phyloP scores from a whole-genome alignment of 768 basidiomycete species.

The Antrodiella citrinella region DNA sequence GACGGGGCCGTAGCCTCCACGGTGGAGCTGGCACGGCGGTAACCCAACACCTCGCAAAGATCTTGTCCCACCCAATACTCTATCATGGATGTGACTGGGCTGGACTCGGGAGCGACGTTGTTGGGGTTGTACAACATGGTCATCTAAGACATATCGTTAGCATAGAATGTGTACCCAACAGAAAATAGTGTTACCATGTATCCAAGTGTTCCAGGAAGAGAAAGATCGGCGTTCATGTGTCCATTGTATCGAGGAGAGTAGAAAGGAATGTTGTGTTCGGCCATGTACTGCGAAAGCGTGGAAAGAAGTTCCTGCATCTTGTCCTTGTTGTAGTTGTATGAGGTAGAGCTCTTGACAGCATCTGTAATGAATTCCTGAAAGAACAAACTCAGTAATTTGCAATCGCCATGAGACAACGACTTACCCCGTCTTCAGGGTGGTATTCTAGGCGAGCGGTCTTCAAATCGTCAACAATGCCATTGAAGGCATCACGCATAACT shows the following conservation, averaged over 20 bases:
- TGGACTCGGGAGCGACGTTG: conserved; percentile 34
- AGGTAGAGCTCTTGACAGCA: conserved; percentile 11
- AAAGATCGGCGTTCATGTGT: conserved; percentile 31
- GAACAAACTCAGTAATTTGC: not conserved
- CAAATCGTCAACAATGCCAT: conserved; percentile 18
- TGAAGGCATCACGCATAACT: conserved; percentile 21
- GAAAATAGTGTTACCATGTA: not conserved
- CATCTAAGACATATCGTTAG: conserved; percentile 15
- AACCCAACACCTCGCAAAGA: conserved; percentile 34
- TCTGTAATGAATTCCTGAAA: conserved; percentile 17
- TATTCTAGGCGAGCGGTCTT: conserved; percentile 19
- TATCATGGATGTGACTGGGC: conserved; percentile 31
- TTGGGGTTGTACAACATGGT: conserved; percentile 32
- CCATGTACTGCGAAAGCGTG: conserved; percentile 16
- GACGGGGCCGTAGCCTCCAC: conserved; percentile 7
- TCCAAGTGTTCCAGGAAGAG: conserved; percentile 23
- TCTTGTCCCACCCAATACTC: conserved; percentile 32
- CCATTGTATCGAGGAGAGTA: conserved; percentile 32
- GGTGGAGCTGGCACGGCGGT: conserved; percentile 3
- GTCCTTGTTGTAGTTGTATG: conserved; percentile 16
- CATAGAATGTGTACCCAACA: conserved; percentile 5
- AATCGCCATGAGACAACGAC: not conserved
- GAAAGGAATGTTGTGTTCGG: conserved; percentile 29
- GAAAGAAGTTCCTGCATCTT: conserved; percentile 14
- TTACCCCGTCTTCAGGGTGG: conserved; percentile 23